These are phyloP conservation scores for Pseudozyma tsukubaensis DNA, from an alignment of 1,284 basidiomycete species.

Conservation along the genomic window DNA sequence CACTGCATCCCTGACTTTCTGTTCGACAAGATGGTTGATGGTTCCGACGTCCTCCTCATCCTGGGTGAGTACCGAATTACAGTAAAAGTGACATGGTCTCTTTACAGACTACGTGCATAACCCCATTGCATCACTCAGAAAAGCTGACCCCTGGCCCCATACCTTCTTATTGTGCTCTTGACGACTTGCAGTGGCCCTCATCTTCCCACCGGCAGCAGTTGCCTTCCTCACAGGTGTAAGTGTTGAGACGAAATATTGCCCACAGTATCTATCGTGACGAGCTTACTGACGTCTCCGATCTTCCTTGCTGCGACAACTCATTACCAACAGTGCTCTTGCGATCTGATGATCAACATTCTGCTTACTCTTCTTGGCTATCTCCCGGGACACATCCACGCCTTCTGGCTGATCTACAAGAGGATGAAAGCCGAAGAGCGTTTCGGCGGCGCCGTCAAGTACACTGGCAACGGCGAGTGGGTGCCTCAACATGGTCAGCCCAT, in stretches of 20 bases:
- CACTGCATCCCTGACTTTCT: no score
- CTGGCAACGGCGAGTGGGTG: slow-evolving; percentile 54
- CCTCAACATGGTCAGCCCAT: slow-evolving; percentile 35
- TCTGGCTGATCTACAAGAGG: slow-evolving; percentile 57
- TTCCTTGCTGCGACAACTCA: background rate
- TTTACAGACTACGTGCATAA: no score
- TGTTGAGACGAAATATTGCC: background rate
- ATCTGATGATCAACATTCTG: slow-evolving; percentile 82
- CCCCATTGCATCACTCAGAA: no score
- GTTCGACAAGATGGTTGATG: slow-evolving; percentile 27
- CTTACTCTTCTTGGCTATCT: slow-evolving; percentile 75
- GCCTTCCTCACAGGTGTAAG: slow-evolving; percentile 76
- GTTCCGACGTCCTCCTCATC: slow-evolving; percentile 47
- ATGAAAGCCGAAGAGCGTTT: slow-evolving; percentile 57
- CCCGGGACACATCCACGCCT: slow-evolving; percentile 47
- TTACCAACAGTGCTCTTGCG: slow-evolving; percentile 67
- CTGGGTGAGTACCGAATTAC: slow-evolving; percentile 56
- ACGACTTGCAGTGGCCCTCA: slow-evolving; percentile 74
- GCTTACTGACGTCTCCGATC: background rate
- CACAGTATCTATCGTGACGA: no score
- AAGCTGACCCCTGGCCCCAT: no score
- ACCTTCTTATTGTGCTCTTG: background rate
- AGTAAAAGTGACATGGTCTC: no score
- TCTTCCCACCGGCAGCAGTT: slow-evolving; percentile 74
- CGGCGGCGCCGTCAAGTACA: slow-evolving; percentile 46